These are phyloP conservation scores for Aspergillus amoenus DNA, from an alignment of 2,329 filamentous ascomycete species.

Conservation along the genomic window DNA sequence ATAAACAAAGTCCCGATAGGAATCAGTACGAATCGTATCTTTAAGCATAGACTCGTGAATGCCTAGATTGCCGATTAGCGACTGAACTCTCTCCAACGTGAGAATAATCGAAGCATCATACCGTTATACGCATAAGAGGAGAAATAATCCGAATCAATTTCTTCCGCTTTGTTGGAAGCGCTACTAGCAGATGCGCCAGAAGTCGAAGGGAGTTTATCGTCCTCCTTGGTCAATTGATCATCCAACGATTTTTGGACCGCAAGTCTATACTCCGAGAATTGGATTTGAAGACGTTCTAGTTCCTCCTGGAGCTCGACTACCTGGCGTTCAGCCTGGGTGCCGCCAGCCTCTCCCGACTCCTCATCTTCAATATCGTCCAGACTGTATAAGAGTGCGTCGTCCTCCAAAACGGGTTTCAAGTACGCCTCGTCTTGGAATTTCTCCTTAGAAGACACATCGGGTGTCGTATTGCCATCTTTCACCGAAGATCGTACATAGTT, in stretches of 20 bases:
- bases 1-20: constrained; percentile 94
- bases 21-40: constrained; percentile 81
- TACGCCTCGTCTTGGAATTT: constrained; percentile 76
- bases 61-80: constrained; percentile 48
- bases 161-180: constrained; percentile 37
- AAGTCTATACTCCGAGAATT: constrained; percentile 65
- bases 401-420: constrained; percentile 79
- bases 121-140: constrained; percentile 68
- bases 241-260: constrained; percentile 67
- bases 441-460: constrained; percentile 59
- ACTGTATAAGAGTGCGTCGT: constrained; percentile 84
- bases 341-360: constrained; percentile 25
- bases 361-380: constrained; percentile 70
- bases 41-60: constrained; percentile 98
- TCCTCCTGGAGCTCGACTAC: constrained; percentile 63
- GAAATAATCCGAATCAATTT: constrained; percentile 63
- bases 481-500: constrained; percentile 61
- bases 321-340: constrained; percentile 44
- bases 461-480: constrained; percentile 46
- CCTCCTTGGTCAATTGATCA: constrained; percentile 61
- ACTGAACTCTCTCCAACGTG: not conserved
- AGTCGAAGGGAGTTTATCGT: constrained; percentile 38
- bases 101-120: constrained; percentile 37
- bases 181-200: constrained; percentile 26
- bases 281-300: constrained; percentile 57